These are phyloP conservation scores for Chaetomidium leptoderma DNA, from an alignment of 495 filamentous ascomycete genomes.

Conservation along the genomic window DNA sequence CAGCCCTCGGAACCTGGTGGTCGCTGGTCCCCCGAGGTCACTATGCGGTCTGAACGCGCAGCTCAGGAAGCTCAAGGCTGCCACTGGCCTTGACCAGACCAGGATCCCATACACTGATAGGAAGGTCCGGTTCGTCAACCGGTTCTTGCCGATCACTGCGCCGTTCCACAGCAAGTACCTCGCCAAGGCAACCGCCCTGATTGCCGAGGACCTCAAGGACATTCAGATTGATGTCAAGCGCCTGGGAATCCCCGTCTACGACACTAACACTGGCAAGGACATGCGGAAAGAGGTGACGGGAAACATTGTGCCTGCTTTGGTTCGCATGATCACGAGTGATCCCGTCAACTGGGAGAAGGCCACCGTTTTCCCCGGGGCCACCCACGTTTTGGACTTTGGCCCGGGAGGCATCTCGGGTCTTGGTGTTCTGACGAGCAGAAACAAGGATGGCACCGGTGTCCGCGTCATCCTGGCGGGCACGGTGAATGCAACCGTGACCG, in stretches of 20 bases:
- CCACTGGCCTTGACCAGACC: conserved; percentile 93
- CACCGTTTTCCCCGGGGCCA: conserved; percentile 80
- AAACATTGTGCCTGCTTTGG: conserved; percentile 70
- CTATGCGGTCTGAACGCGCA: conserved; percentile 93
- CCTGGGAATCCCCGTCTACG: conserved; percentile 76
- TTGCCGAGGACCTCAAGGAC: conserved; percentile 81
- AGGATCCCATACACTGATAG: conserved; percentile 90
- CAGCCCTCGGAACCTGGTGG: conserved; percentile 93
- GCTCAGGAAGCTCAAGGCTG: conserved; percentile 91
- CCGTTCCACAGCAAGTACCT: conserved; percentile 98
- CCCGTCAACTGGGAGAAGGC: conserved; percentile 93
- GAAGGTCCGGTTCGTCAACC: conserved; percentile 93
- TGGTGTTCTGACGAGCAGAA: conserved; percentile 93
- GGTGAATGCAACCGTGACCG: conserved; percentile 80
- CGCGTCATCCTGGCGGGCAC: conserved; percentile 89
- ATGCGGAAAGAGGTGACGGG: conserved; percentile 58
- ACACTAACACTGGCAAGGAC: conserved; percentile 83
- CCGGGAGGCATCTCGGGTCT: conserved; percentile 94
- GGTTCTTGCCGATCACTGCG: conserved; percentile 94
- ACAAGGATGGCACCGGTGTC: conserved; percentile 96
- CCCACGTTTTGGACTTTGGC: conserved; percentile 93
- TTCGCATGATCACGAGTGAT: conserved; percentile 90
- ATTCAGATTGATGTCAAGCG: conserved; percentile 63
- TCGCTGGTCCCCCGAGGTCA: conserved; percentile 92
- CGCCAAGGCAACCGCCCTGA: conserved; percentile 67